phyloP scores from a whole-genome alignment of 495 filamentous ascomycete genomes.

The Rhypophila decipiens region DNA sequence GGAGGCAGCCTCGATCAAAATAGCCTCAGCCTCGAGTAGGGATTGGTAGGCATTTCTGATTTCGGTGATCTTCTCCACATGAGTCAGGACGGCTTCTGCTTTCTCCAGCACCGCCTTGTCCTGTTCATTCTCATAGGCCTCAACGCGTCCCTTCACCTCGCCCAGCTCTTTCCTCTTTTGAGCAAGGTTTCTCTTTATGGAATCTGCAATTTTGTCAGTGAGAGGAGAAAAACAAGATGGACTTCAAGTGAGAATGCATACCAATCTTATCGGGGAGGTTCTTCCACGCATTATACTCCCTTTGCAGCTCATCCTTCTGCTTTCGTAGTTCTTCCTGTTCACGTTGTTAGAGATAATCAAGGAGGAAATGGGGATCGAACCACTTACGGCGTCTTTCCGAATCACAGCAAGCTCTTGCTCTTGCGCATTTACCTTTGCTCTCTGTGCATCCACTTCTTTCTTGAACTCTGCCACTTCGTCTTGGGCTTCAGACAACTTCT shows the following conservation, averaged over 20 bases:
- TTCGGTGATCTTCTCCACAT: constrained; percentile 50
- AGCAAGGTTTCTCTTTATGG: constrained; percentile 46
- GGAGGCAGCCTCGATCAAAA: constrained; percentile 70
- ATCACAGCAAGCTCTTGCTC: constrained; percentile 8
- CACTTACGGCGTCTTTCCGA: constrained; percentile 26
- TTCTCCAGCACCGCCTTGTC: constrained; percentile 52
- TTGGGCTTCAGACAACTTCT: constrained; percentile 28
- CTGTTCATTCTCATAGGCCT: constrained; percentile 36
- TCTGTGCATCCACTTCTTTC: constrained; percentile 26
- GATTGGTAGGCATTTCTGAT: constrained; percentile 56
- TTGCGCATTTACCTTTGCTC: no score
- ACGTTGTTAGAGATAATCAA: constrained; percentile 14
- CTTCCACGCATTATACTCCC: constrained; percentile 52
- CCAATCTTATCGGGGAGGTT: constrained; percentile 65
- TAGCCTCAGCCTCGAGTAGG: constrained; percentile 60
- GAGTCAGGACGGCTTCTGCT: constrained; percentile 54
- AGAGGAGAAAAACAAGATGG: not conserved
- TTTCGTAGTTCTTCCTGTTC: constrained; percentile 25
- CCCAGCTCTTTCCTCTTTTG: constrained; percentile 34
- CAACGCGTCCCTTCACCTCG: constrained; percentile 11
- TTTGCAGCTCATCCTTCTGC: constrained; percentile 51
- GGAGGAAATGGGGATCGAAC: not conserved
- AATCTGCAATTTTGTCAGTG: constrained; percentile 34
- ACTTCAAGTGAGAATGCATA: constrained; percentile 33
- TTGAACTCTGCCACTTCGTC: constrained; percentile 31